phyloP scores from a whole-genome alignment of 2,329 filamentous ascomycete genomes.

The Colletotrichum cuscutae region DNA sequence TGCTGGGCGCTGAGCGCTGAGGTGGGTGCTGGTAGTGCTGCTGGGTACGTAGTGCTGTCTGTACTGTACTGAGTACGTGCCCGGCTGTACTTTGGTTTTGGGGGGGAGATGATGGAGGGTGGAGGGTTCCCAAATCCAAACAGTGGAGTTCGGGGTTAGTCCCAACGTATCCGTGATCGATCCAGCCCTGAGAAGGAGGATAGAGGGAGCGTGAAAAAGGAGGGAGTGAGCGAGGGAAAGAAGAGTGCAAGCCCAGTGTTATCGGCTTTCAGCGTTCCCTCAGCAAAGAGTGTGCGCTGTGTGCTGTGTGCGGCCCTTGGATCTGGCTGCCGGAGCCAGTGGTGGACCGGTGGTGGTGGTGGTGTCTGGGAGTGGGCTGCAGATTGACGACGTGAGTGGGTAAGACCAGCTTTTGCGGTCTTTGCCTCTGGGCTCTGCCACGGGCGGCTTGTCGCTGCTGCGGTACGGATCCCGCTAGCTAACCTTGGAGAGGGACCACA shows the following conservation, averaged over 20 bases:
- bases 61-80: constrained; percentile 18
- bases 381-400: background rate
- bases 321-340: background rate
- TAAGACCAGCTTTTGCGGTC: constrained; percentile 18
- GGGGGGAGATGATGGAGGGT: background rate
- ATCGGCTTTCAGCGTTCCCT: constrained; percentile 9
- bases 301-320: background rate
- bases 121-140: constrained; percentile 31
- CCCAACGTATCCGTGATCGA: background rate
- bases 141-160: constrained; percentile 13
- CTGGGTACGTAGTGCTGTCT: constrained; percentile 10
- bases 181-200: constrained; percentile 6
- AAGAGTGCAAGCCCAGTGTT: background rate
- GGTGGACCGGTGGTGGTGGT: background rate
- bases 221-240: background rate
- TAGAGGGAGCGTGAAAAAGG: background rate
- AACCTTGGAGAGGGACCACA: constrained; percentile 13
- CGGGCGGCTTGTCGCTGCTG: constrained; percentile 19
- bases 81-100: constrained; percentile 4
- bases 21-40: background rate
- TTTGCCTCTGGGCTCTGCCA: constrained; percentile 2
- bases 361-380: background rate
- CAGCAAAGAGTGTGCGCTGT: constrained; percentile 24
- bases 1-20: constrained; percentile 25
- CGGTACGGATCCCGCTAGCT: constrained; percentile 19